Conservation (phyloP, 495 filamentous ascomycete species). For the Chaetomium fimeti region DNA sequence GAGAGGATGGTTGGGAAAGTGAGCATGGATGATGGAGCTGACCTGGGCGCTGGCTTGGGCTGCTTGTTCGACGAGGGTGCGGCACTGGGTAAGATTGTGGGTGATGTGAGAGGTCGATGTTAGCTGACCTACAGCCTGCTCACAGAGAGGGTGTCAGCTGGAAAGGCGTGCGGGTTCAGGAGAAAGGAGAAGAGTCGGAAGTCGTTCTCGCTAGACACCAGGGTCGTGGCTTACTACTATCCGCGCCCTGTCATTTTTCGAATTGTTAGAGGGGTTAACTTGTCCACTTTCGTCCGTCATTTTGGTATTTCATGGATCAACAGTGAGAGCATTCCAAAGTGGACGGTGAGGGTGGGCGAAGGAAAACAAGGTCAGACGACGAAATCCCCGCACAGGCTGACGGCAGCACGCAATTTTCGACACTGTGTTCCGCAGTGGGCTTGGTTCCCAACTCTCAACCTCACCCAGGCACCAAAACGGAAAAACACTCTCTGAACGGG, state of each 20-base stretch:
- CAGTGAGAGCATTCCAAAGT: too few species aligned
- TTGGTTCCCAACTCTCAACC: background rate
- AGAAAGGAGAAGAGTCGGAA: background rate
- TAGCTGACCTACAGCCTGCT: conserved; percentile 80
- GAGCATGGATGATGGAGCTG: background rate
- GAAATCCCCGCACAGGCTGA: conserved; percentile 7
- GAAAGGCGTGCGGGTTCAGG: background rate
- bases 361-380: background rate
- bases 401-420: background rate
- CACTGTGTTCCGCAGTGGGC: background rate
- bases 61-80: conserved; percentile 67
- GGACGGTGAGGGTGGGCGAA: too few species aligned
- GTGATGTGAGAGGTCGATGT: conserved; percentile 77
- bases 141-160: background rate
- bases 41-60: conserved; percentile 76
- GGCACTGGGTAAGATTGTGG: conserved; percentile 76
- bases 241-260: background rate
- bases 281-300: background rate
- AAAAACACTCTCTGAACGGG: too few species aligned
- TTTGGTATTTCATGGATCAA: background rate
- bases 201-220: background rate
- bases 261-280: background rate
- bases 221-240: background rate
- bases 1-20: conserved; percentile 13
- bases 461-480: too few species aligned